Base-by-base conservation (phyloP, 106 monocot genomes). In the Dendrobium nobile region DNA sequence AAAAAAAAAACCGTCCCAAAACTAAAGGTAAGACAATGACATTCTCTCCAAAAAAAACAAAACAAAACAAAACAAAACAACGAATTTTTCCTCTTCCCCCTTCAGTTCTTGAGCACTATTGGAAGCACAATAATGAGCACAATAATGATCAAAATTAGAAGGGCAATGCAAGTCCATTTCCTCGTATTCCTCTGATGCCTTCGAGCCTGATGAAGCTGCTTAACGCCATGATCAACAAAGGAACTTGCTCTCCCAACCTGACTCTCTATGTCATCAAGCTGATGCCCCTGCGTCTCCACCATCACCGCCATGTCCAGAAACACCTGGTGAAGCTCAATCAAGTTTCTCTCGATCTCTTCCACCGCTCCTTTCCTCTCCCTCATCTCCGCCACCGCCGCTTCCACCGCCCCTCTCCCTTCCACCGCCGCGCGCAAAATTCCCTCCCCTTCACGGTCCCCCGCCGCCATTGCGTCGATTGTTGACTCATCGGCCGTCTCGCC, bases 211-310 rank as follows among this genome's bases (percentile, higher is more conserved):
- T 47, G 47, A 9, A 90, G 85, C 59, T 87, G 54, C 41, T 72
- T 11, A 20, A 83, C 73, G 2, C 85, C 90, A 1, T 40, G 37
- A 42, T 85, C 54, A 20, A 90, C 78, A 78, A 82, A 89, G 1
- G 89, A 89, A 18, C 70, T 82, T 0, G 89, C 89, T 41, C 82
- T 74, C 5, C 65, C 77, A 9, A 89, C 82, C 20, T 89, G 84
- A 65, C 84, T 84, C 84, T 89, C 86, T 13, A 89, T 89, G 79
- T 87, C 84, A 73, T 89, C 65, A 31, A 89, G 9, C 82, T 89
- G 89, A 48, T 89, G 84, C 17, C 89, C 89, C 75, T 89, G 89
- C 40, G 76, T 77, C 47, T 73, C 80, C 59, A 89, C 89, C 47
- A 89, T 47, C 61, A 89, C 89, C 27, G 89, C 55, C 78, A 78